phyloP scores from a whole-genome alignment of 2,329 filamentous ascomycete genomes.

The Botrytis byssoidea region DNA sequence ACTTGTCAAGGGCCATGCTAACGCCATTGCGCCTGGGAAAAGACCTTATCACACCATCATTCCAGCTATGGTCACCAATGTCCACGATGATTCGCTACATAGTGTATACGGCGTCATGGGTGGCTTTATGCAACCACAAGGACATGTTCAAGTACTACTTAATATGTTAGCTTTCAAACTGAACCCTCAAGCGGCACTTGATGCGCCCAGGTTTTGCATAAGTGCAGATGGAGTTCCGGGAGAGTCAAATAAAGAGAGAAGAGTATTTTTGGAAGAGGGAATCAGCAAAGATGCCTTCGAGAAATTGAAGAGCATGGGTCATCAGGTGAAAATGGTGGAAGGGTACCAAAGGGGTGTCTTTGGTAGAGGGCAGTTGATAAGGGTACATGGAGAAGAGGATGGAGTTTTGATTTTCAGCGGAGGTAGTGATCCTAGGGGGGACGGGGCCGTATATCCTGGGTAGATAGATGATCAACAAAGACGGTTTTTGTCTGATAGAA shows the following conservation, averaged over 20 bases:
- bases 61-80: conserved; percentile 81
- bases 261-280: conserved; percentile 79
- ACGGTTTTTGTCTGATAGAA: no score
- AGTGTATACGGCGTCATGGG: conserved; percentile 96
- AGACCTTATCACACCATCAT: conserved; percentile 98
- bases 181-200: conserved; percentile 82
- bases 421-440: conserved; percentile 83
- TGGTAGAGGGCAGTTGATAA: conserved; percentile 83
- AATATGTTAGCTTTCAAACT: conserved; percentile 83
- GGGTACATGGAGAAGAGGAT: conserved; percentile 60
- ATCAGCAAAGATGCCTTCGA: conserved; percentile 67
- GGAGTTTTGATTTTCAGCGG: conserved; percentile 80
- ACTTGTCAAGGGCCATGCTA: conserved; percentile 70
- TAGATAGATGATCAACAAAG: neutral
- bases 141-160: conserved; percentile 87
- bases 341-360: conserved; percentile 69
- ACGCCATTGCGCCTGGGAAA: conserved; percentile 76
- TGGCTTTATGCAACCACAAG: conserved; percentile 97
- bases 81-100: conserved; percentile 70
- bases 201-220: conserved; percentile 89
- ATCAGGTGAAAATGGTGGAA: conserved; percentile 67
- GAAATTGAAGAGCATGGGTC: conserved; percentile 67
- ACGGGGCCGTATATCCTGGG: conserved; percentile 65
- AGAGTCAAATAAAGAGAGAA: conserved; percentile 51
- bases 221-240: conserved; percentile 66